Percentiles rank a stretch among this genome's conserved stretches.
phyloP scores from a whole-genome alignment of 1,284 basidiomycete genomes.

The Cutaneotrichosporon cutaneum region DNA sequence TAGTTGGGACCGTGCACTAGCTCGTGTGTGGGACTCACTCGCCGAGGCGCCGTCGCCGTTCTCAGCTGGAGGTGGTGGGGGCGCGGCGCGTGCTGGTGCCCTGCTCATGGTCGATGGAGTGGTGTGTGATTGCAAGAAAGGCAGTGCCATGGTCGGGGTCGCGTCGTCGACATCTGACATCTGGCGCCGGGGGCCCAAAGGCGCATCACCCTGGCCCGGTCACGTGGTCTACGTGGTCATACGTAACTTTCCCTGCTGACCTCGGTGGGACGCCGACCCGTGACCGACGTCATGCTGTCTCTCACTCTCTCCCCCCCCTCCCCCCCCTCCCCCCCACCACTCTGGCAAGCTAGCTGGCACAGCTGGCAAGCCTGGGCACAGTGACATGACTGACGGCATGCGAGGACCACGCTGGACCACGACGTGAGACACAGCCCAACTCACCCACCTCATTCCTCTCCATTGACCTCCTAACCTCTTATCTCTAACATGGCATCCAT shows the following conservation, averaged over 20 bases:
- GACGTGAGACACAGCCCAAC: too few species aligned
- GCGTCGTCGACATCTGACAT: neutral
- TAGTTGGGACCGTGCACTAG: neutral
- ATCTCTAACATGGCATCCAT: conserved; percentile 4
- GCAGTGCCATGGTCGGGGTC: neutral
- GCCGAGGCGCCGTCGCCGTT: conserved; percentile 44
- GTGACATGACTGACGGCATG: too few species aligned
- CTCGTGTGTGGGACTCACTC: conserved; percentile 31
- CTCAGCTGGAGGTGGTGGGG: conserved; percentile 43
- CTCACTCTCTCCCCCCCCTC: too few species aligned
- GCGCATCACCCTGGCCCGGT: too few species aligned
- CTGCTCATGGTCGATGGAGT: conserved; percentile 22
- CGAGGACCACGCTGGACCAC: too few species aligned
- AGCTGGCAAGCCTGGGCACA: too few species aligned
- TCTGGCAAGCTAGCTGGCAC: too few species aligned
- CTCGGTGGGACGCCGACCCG: too few species aligned
- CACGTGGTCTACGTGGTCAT: too few species aligned
- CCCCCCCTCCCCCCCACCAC: too few species aligned
- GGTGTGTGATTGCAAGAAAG: neutral
- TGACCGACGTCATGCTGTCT: too few species aligned
- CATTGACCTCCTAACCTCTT: neutral
- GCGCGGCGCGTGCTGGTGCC: conserved; percentile 38
- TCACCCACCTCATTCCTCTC: neutral
- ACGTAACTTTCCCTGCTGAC: too few species aligned
- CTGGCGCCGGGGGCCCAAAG: neutral